Percentiles rank a stretch among this genome's conserved stretches.
These are phyloP conservation scores for Chrysoporthe austroafricana DNA, from an alignment of 2,329 filamentous ascomycete species.

Conservation along the genomic window DNA sequence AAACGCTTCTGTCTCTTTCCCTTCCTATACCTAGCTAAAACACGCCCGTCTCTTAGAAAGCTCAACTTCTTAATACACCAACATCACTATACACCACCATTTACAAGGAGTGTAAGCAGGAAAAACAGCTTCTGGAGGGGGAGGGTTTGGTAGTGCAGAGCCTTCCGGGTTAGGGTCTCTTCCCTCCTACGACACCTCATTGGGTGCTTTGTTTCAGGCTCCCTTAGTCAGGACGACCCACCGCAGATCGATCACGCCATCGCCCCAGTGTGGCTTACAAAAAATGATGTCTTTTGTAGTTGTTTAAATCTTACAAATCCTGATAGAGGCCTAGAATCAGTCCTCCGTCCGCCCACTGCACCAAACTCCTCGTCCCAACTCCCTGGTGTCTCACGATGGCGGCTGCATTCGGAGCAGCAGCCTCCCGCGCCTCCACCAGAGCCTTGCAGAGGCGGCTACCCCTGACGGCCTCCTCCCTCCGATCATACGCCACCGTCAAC, in stretches of 20 bases:
- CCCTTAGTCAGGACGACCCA: constrained; percentile 1
- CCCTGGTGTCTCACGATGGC: constrained; percentile 3
- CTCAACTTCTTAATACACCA: no score
- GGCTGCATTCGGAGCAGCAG: constrained; percentile 20
- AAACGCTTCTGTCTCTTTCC: background rate
- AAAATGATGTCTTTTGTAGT: constrained; percentile 2
- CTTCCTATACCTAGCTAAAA: background rate
- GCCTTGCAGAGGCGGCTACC: constrained; percentile 6
- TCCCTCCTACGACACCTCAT: background rate
- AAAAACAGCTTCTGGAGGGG: no score
- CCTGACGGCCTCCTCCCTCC: constrained; percentile 6
- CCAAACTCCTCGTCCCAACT: background rate
- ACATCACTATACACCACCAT: no score
- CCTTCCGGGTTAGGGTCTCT: background rate
- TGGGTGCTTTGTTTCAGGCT: background rate
- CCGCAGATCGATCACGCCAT: constrained; percentile 22
- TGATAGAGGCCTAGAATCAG: background rate
- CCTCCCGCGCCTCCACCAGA: constrained; percentile 19
- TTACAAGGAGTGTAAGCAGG: no score
- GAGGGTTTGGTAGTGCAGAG: no score
- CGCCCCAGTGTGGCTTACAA: constrained; percentile 15
- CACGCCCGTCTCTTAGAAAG: no score
- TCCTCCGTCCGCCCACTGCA: background rate
- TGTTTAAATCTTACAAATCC: background rate
- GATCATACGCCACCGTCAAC: constrained; percentile 27